Evolutionary conservation across 768 basidiomycete genomes (phyloP).

Genomic region (Hirschioporus abietinus): DNA sequence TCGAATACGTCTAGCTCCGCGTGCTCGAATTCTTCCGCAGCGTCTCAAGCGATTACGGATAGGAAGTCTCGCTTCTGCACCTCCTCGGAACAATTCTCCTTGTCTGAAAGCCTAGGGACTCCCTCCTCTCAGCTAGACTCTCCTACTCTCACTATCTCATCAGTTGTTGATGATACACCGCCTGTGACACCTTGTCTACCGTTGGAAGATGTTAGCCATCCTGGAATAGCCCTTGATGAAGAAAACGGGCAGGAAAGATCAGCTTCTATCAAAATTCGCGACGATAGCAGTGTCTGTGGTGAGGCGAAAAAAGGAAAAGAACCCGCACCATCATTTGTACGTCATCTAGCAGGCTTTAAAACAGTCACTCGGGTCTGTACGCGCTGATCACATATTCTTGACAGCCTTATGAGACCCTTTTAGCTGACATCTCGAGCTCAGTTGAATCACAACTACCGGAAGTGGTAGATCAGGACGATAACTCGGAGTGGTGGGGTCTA

Average conservation of each 20-base stretch:
- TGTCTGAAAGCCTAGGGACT: background rate
- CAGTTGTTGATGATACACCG: background rate
- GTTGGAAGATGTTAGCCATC: background rate
- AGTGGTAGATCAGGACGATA: conserved; percentile 15
- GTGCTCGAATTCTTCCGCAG: background rate
- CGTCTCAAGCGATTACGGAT: background rate
- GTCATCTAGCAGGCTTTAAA: background rate
- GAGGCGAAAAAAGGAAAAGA: conserved; percentile 1
- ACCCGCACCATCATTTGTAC: conserved; percentile 1
- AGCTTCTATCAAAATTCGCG: background rate
- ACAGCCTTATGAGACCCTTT: conserved; percentile 19
- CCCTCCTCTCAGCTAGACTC: background rate
- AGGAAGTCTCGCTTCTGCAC: background rate
- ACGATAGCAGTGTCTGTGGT: background rate
- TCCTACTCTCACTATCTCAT: background rate
- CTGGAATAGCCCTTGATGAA: background rate
- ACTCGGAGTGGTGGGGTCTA: conserved; percentile 38
- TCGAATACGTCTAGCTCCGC: background rate
- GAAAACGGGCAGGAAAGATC: background rate
- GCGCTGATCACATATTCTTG: background rate
- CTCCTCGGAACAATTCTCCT: background rate
- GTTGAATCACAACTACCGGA: background rate
- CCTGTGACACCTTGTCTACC: background rate
- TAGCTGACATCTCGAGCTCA: conserved; percentile 15
- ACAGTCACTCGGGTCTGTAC: background rate